Base-by-base conservation (phyloP, 2,329 filamentous ascomycete species). In the Colletotrichum eleusines region DNA sequence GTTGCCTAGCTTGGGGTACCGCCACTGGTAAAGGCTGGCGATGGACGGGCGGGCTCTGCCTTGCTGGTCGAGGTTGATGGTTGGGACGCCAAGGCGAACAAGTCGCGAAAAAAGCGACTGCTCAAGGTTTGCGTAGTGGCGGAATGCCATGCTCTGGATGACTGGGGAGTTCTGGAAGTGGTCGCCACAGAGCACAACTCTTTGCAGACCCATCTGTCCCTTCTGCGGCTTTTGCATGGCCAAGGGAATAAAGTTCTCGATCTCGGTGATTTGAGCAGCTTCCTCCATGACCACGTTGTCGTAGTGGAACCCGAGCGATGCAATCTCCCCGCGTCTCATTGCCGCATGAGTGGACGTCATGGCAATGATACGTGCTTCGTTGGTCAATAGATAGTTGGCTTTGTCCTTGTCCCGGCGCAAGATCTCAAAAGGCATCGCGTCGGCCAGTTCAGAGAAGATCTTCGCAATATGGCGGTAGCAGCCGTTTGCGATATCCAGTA, bases 331-430 rank as follows among this genome's bases (percentile, higher is more conserved):
- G 73, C 95, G 88, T 72, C 94, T 90, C 88, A 99, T 99, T 1
- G 96, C 96, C 5, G 96, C 97, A 80, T 99, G 96, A 0, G 97
- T 99, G 5, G 95, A 97, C 23, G 96, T 99, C 97, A 99, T 99
- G 69, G 96, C 97, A 74, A 99, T 92, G 73, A 99, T 96, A 44
- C 96, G 91, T n/a, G 97, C 97, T 81, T 98, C 95, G 76, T 94
- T 98, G 7, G 94, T 92, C 42, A 99, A 88, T 7, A 99, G 89
- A 77, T 99, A 99, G 80, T 98, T 98, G 62, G 95, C 92, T 83
- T 97, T 98, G 79, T 99, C 96, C 44, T 93, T 91, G 73, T 95
- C 93, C 66, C 92, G 91, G 62, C 94, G 90, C 66, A 99, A 83
- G 61, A 99, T 95, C 82, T 99, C 96, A 77, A 99, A 99, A 0